These are phyloP conservation scores for maize (Zea mays) DNA, from an alignment of 176 grass and related monocot genomes.

Conservation along the genomic window Zm-B73-REFERENCE-NAM-5.0 NC_050099.1:76342501-76343000, in stretches of 20 bases:
- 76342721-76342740: conserved; percentile 1
- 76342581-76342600: background rate
- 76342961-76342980: conserved; percentile 61
- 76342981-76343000: conserved; percentile 90
- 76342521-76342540: background rate
- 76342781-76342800: conserved; percentile 57
- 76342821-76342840: background rate
- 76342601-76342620: too few relatives aligned
- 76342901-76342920: conserved; percentile 29
- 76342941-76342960: conserved; percentile 62
- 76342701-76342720: conserved; percentile 52
- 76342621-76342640: conserved; percentile 39
- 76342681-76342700: conserved; percentile 48
- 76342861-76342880: conserved; percentile 59
- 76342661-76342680: conserved; percentile 49
- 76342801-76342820: conserved; percentile 20
- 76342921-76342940: conserved; percentile 60
- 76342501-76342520: conserved; percentile 22
- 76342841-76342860: background rate
- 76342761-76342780: conserved; percentile 49
- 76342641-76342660: conserved; percentile 8
- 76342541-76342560: background rate
- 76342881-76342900: conserved; percentile 13
- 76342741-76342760: conserved; percentile 45
- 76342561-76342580: background rate